Percentiles rank a stretch among this genome's conserved stretches.
Conservation (phyloP, 257 asterid genomes). For the Voacanga thouarsii region DNA sequence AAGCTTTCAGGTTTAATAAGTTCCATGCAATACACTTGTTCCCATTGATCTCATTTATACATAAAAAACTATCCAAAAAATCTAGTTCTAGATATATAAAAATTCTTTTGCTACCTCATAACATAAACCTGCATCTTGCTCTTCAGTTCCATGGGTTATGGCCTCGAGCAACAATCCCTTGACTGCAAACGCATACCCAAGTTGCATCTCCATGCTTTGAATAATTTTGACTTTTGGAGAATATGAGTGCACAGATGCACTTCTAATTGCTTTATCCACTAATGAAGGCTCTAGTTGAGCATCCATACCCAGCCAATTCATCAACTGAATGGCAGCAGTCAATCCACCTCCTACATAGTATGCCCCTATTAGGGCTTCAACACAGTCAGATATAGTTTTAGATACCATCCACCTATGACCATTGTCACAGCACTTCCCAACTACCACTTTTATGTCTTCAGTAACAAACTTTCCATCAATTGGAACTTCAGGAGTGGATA, state of each 20-base stretch:
- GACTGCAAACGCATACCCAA: slow-evolving; percentile 57
- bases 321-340: slow-evolving; percentile 56
- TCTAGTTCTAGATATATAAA: neutral
- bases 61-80: neutral
- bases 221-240: slow-evolving; percentile 53
- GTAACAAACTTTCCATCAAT: slow-evolving; percentile 43
- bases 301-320: slow-evolving; percentile 90
- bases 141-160: slow-evolving; percentile 61
- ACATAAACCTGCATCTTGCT: slow-evolving; percentile 42
- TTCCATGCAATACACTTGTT: neutral
- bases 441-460: slow-evolving; percentile 45
- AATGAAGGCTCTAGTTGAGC: slow-evolving; percentile 49
- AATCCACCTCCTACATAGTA: slow-evolving; percentile 84
- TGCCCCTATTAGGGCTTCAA: slow-evolving; percentile 97
- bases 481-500: slow-evolving; percentile 74
- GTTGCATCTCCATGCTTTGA: slow-evolving; percentile 53
- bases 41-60: neutral
- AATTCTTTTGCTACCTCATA: slow-evolving; percentile 48
- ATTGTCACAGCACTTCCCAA: slow-evolving; percentile 81
- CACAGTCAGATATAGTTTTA: slow-evolving; percentile 84
- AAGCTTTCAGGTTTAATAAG: neutral
- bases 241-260: slow-evolving; percentile 61
- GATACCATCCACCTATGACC: slow-evolving; percentile 96
- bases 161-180: slow-evolving; percentile 94
- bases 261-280: slow-evolving; percentile 53